These are phyloP conservation scores for Choiromyces venosus DNA, from an alignment of 495 filamentous ascomycete species.

Conservation along the genomic window DNA sequence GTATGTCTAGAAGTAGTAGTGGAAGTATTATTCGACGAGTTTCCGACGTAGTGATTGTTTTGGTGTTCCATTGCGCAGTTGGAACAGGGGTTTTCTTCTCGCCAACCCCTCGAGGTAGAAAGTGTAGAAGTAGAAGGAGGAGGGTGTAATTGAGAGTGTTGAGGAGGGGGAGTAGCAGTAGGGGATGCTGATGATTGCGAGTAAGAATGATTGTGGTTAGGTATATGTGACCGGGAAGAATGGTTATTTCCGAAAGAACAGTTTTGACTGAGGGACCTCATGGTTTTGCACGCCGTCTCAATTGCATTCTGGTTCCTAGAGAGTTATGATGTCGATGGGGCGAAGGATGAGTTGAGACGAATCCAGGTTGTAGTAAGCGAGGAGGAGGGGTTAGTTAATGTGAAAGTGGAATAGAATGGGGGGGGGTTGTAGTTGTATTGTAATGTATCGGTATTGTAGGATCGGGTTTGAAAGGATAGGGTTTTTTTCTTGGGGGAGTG, in stretches of 20 bases:
- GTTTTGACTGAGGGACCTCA: constrained; percentile 29
- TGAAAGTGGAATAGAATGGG: constrained; percentile 6
- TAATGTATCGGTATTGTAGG: constrained; percentile 12
- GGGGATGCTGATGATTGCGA: background rate
- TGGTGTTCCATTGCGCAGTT: constrained; percentile 29
- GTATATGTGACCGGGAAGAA: constrained; percentile 31
- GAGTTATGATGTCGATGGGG: background rate
- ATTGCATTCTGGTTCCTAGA: constrained; percentile 34
- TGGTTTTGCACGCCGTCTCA: constrained; percentile 36
- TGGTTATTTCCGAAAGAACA: constrained; percentile 31
- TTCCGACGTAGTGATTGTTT: background rate
- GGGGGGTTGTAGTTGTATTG: background rate
- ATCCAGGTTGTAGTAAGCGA: constrained; percentile 34
- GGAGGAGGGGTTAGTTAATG: constrained; percentile 32
- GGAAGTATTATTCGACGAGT: constrained; percentile 36
- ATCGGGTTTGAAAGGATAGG: constrained; percentile 5
- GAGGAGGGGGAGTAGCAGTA: background rate
- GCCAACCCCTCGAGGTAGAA: constrained; percentile 20
- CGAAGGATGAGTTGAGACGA: constrained; percentile 29
- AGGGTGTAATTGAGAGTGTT: constrained; percentile 8
- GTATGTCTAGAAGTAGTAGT: constrained; percentile 38
- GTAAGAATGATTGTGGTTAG: constrained; percentile 10
- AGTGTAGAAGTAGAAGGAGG: constrained; percentile 11
- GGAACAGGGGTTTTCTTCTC: constrained; percentile 19
- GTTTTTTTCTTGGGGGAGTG: background rate